These are phyloP conservation scores for Bryoglossum gracile DNA, from an alignment of 495 filamentous ascomycete genomes.

Conservation along the genomic window DNA sequence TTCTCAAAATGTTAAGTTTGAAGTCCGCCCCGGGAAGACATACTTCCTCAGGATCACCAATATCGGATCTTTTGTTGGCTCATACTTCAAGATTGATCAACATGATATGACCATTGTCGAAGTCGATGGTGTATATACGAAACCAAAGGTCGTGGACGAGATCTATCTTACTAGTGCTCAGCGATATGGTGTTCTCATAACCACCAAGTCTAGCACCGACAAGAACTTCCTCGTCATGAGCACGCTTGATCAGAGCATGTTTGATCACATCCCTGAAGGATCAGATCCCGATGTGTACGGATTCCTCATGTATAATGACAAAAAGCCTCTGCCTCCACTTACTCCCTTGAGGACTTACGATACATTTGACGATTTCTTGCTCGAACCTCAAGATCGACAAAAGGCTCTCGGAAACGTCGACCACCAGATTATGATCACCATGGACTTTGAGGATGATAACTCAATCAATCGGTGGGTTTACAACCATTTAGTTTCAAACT, in stretches of 20 bases:
- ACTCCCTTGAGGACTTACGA: not conserved
- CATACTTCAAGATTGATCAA: slow-evolving; percentile 65
- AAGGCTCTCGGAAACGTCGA: not conserved
- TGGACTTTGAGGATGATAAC: not conserved
- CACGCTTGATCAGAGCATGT: slow-evolving; percentile 41
- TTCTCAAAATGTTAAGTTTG: slow-evolving; percentile 43
- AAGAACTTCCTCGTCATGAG: slow-evolving; percentile 9
- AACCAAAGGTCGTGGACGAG: slow-evolving; percentile 47
- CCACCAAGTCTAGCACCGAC: slow-evolving; percentile 36
- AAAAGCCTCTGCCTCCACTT: not conserved
- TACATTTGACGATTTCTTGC: slow-evolving; percentile 1
- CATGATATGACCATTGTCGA: slow-evolving; percentile 53
- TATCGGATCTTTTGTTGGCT: slow-evolving; percentile 52
- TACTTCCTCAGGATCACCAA: slow-evolving; percentile 74
- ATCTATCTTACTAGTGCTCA: slow-evolving; percentile 44
- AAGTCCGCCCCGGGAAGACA: slow-evolving; percentile 59
- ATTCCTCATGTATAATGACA: slow-evolving; percentile 8
- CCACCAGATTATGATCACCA: not conserved
- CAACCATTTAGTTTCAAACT: no score
- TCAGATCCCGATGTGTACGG: not conserved
- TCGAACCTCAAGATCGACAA: not conserved
- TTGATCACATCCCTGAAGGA: not conserved
- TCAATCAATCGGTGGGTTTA: slow-evolving; percentile 36
- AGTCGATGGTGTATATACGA: slow-evolving; percentile 45
- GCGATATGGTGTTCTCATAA: slow-evolving; percentile 36